Conservation (phyloP, 2,329 filamentous ascomycete species). For the Aspergillus viridinutans region DNA sequence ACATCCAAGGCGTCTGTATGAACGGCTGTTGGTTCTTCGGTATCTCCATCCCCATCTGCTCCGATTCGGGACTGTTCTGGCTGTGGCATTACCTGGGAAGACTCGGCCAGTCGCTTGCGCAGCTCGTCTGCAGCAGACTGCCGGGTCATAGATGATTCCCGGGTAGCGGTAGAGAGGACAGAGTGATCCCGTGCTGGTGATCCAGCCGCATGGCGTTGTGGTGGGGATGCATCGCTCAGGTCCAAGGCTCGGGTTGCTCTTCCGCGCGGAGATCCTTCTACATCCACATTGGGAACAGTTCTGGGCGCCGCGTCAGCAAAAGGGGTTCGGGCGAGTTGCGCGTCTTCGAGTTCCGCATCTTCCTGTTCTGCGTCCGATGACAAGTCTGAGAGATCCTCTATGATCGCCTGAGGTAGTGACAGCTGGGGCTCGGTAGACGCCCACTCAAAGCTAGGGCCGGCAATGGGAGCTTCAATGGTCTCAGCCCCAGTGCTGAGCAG, state of each 20-base stretch:
- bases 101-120: slow-evolving; percentile 32
- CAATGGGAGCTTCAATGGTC: too few relatives aligned
- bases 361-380: too few relatives aligned
- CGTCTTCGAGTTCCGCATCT: too few relatives aligned
- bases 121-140: slow-evolving; percentile 26
- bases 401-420: too few relatives aligned
- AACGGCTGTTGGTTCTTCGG: neutral
- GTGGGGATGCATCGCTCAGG: slow-evolving; percentile 12
- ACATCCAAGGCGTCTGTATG: slow-evolving; percentile 1
- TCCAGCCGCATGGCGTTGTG: slow-evolving; percentile 13
- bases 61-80: neutral
- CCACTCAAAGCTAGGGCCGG: too few relatives aligned
- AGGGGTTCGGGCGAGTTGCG: too few relatives aligned
- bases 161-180: slow-evolving; percentile 19
- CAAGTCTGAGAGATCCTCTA: too few relatives aligned
- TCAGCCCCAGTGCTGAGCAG: too few relatives aligned
- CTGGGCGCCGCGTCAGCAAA: too few relatives aligned
- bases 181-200: slow-evolving; percentile 22
- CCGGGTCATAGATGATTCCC: slow-evolving; percentile 22
- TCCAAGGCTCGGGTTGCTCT: slow-evolving; percentile 15
- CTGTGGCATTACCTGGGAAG: slow-evolving; percentile 20
- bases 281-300: too few relatives aligned
- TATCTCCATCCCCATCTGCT: neutral
- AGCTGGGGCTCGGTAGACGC: too few relatives aligned
- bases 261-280: slow-evolving; percentile 19